Conservation (phyloP, 2,329 filamentous ascomycete genomes). For the Helotiales sp. region DNA sequence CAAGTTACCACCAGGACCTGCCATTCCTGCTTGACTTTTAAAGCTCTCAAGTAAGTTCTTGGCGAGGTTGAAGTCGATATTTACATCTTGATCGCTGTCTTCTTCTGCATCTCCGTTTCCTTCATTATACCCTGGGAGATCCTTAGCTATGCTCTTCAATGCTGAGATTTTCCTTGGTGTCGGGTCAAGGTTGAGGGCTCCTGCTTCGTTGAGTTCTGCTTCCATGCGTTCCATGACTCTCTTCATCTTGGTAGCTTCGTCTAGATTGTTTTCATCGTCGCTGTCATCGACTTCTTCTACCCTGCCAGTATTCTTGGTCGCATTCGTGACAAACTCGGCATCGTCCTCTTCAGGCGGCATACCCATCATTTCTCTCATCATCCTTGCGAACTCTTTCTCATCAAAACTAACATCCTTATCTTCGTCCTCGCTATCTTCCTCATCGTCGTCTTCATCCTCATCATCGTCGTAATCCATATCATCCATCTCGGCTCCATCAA, state of each 20-base stretch:
- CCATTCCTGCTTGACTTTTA: constrained; percentile 82
- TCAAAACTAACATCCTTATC: constrained; percentile 79
- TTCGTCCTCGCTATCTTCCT: constrained; percentile 60
- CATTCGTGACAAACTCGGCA: constrained; percentile 2
- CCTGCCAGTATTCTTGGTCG: constrained; percentile 2
- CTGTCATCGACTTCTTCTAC: constrained; percentile 31
- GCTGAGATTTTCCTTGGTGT: constrained; percentile 35
- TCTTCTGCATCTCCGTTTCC: constrained; percentile 15
- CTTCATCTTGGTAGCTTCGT: constrained; percentile 62
- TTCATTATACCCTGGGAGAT: constrained; percentile 6
- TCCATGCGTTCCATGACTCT: constrained; percentile 71
- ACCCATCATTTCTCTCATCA: constrained; percentile 94
- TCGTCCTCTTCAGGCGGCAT: constrained; percentile 42
- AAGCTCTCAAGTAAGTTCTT: constrained; percentile 92
- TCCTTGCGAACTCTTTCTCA: constrained; percentile 78
- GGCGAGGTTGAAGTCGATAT: constrained; percentile 83
- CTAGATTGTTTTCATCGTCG: constrained; percentile 38
- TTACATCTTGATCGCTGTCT: constrained; percentile 60
- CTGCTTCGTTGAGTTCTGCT: constrained; percentile 67
- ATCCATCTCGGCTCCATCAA: constrained; percentile 73
- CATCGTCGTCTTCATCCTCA: constrained; percentile 51
- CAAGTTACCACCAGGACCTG: constrained; percentile 85
- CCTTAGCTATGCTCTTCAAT: constrained; percentile 28
- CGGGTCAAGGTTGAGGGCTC: constrained; percentile 59
- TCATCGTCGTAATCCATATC: constrained; percentile 65